These are phyloP conservation scores for Apiospora phragmitis DNA, from an alignment of 2,329 filamentous ascomycete genomes.

Conservation along the genomic window DNA sequence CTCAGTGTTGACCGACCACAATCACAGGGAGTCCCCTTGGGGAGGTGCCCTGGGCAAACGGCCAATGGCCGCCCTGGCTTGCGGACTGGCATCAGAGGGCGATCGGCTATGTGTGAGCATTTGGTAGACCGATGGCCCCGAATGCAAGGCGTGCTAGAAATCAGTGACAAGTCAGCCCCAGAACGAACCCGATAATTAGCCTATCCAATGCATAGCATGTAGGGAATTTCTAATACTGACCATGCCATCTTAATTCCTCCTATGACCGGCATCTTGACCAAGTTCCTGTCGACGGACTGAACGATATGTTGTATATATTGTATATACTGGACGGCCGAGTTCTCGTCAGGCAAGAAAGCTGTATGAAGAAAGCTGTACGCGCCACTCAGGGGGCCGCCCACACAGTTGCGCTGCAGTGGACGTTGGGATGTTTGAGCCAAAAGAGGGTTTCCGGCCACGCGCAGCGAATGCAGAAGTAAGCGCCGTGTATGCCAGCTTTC, in stretches of 20 bases:
- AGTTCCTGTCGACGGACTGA: not conserved
- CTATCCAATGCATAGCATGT: not conserved
- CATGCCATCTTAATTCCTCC: constrained; percentile 74
- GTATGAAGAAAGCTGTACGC: not conserved
- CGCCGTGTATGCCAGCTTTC: not conserved
- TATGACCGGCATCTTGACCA: constrained; percentile 62
- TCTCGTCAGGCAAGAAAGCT: not conserved
- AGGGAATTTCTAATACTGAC: constrained; percentile 46
- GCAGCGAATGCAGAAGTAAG: not conserved
- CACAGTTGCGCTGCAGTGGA: not conserved
- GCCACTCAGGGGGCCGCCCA: not conserved
- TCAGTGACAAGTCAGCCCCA: constrained; percentile 11
- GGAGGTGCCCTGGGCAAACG: constrained; percentile 51
- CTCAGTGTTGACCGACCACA: not conserved
- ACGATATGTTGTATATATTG: not conserved
- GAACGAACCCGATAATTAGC: not conserved
- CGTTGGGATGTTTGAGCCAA: not conserved
- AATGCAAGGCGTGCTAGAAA: constrained; percentile 68
- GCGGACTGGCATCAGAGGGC: constrained; percentile 68
- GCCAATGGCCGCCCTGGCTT: constrained; percentile 72
- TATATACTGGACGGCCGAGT: not conserved
- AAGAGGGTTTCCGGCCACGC: not conserved
- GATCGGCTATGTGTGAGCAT: constrained; percentile 68
- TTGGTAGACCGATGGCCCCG: constrained; percentile 75
- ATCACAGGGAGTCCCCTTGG: not conserved